A percentile compares a stretch with the other conserved stretches of the same genome.
Evolutionary conservation across 2,329 filamentous ascomycete genomes (phyloP).

Genomic region (Lecanicillium sp.): DNA sequence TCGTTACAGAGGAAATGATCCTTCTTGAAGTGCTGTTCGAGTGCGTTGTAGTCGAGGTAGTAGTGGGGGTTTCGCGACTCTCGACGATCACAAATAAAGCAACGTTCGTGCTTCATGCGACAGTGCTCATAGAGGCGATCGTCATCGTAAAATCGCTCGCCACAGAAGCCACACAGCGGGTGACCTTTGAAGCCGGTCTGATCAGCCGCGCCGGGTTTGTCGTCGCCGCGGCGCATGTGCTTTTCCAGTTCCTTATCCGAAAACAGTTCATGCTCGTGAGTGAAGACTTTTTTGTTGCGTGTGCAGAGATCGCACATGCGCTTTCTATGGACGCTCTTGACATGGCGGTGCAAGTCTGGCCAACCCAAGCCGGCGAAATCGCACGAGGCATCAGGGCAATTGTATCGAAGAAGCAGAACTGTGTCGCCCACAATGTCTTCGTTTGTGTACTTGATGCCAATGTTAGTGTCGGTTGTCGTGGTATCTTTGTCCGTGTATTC

Average conservation of each 20-base stretch:
- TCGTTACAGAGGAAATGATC: constrained; percentile 85
- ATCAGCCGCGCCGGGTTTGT: constrained; percentile 79
- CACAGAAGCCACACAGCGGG: constrained; percentile 89
- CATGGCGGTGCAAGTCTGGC: constrained; percentile 61
- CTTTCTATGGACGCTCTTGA: constrained; percentile 73
- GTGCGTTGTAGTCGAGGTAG: constrained; percentile 77
- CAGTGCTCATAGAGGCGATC: constrained; percentile 94
- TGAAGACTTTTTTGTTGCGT: constrained; percentile 95
- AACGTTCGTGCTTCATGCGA: constrained; percentile 87
- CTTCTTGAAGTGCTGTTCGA: constrained; percentile 79
- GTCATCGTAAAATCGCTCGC: constrained; percentile 86
- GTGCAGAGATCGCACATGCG: constrained; percentile 88
- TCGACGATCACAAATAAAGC: constrained; percentile 81
- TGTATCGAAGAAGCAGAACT: constrained; percentile 79
- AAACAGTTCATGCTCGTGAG: constrained; percentile 94
- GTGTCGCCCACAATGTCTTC: constrained; percentile 89
- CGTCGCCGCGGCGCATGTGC: constrained; percentile 87
- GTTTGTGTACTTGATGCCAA: constrained; percentile 87
- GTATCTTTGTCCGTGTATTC: constrained; percentile 73
- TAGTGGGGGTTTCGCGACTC: constrained; percentile 74
- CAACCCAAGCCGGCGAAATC: constrained; percentile 70
- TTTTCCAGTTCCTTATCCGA: constrained; percentile 70
- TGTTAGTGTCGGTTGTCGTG: constrained; percentile 69
- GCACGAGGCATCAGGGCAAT: constrained; percentile 78
- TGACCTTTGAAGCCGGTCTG: constrained; percentile 97